Conservation (phyloP, 169 alveolate genomes). For the Plasmodium relictum region DNA sequence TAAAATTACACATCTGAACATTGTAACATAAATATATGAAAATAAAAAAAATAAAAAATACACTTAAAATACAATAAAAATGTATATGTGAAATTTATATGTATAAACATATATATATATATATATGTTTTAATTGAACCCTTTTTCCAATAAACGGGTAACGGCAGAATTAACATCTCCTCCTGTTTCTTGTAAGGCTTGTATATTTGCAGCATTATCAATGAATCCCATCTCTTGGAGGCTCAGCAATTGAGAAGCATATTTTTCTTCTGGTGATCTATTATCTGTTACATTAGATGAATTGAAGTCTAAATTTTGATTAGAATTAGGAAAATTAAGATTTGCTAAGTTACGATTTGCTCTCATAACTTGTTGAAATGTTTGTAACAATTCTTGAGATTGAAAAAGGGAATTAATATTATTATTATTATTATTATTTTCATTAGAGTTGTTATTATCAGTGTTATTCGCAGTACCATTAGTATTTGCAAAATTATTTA, state of each 20-base stretch:
- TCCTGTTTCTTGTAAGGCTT: conserved; percentile 93
- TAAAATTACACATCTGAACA: neutral
- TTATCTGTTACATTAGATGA: conserved; percentile 80
- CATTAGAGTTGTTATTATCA: neutral
- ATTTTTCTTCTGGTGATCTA: conserved; percentile 88
- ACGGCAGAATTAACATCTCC: conserved; percentile 97
- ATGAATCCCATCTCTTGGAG: conserved; percentile 96
- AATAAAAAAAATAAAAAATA: neutral
- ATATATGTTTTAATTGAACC: conserved; percentile 78
- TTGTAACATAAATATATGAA: neutral
- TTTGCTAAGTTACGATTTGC: conserved; percentile 67
- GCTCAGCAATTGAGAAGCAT: conserved; percentile 90
- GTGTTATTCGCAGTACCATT: conserved; percentile 9
- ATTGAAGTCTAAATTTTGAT: conserved; percentile 31
- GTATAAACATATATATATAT: neutral
- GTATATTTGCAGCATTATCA: conserved; percentile 93
- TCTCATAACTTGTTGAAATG: conserved; percentile 66
- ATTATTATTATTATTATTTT: conserved; percentile 14
- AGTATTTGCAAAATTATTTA: conserved; percentile 30
- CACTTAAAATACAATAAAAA: neutral
- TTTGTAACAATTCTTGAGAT: conserved; percentile 65
- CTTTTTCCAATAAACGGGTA: conserved; percentile 91
- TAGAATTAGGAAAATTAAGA: conserved; percentile 36
- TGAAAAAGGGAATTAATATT: conserved; percentile 55
- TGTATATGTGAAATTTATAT: neutral